These are phyloP conservation scores for Pseudomonodictys pantanalensis DNA, from an alignment of 495 filamentous ascomycete genomes.

Conservation along the genomic window DNA sequence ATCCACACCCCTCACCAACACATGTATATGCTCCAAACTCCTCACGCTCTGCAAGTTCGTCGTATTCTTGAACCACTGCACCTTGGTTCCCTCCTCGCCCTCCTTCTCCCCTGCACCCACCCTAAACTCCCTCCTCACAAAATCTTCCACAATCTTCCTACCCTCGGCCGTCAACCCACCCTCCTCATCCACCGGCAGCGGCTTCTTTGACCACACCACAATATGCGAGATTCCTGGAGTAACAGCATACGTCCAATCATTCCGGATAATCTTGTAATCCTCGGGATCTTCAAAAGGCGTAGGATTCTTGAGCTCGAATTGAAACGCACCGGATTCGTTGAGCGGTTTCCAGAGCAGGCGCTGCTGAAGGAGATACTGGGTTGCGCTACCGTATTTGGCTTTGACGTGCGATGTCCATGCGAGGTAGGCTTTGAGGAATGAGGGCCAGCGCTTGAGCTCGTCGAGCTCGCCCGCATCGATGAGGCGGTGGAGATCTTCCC, in stretches of 20 bases:
- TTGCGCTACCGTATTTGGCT: constrained; percentile 69
- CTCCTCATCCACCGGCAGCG: constrained; percentile 53
- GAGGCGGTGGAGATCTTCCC: constrained; percentile 36
- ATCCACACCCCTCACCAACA: constrained; percentile 62
- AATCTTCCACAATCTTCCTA: constrained; percentile 58
- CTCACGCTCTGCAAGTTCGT: constrained; percentile 81
- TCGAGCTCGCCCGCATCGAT: constrained; percentile 65
- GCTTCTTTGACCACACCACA: constrained; percentile 64
- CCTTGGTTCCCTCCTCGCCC: constrained; percentile 47
- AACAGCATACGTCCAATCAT: constrained; percentile 91
- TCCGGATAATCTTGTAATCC: constrained; percentile 74
- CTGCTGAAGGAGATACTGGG: constrained; percentile 68
- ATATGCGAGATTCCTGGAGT: constrained; percentile 67
- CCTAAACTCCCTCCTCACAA: constrained; percentile 64
- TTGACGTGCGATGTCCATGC: constrained; percentile 71
- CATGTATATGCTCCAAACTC: constrained; percentile 74
- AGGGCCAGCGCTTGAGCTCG: constrained; percentile 75
- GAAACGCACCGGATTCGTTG: constrained; percentile 35
- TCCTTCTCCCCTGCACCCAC: constrained; percentile 41
- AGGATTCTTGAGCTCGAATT: constrained; percentile 51
- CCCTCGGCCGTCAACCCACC: constrained; percentile 74
- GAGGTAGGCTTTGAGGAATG: constrained; percentile 79
- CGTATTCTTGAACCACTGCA: constrained; percentile 96
- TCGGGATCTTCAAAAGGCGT: constrained; percentile 65
- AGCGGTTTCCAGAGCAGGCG: constrained; percentile 67